These are phyloP conservation scores for Bolboschoenoplectus hybrid DNA, from an alignment of 202 grass and related monocot genomes.

Conservation along the genomic window DNA sequence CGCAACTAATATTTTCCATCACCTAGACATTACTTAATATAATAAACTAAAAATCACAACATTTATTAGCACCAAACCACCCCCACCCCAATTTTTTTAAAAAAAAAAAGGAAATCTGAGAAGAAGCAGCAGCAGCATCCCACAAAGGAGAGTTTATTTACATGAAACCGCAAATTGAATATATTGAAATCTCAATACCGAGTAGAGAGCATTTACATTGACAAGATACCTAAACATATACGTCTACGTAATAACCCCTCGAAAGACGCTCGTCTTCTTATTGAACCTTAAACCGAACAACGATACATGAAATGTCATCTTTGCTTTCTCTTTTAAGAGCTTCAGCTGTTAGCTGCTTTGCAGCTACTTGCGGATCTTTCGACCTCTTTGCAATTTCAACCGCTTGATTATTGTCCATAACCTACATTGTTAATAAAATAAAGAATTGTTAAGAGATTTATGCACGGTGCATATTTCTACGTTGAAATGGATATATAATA, in stretches of 20 bases:
- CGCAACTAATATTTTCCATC: not conserved
- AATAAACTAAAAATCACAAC: conserved; percentile 10
- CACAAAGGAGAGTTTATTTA: conserved; percentile 35
- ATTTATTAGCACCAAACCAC: conserved; percentile 16
- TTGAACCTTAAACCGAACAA: conserved; percentile 67
- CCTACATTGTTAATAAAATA: conserved; percentile 46
- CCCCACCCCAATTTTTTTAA: not conserved
- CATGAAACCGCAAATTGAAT: not conserved
- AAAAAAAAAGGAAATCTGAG: not conserved
- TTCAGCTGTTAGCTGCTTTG: conserved; percentile 60
- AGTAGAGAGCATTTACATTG: conserved; percentile 27
- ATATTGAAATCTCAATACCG: not conserved
- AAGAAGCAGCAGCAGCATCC: not conserved
- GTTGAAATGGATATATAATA: not conserved
- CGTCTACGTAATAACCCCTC: not conserved
- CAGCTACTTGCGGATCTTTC: conserved; percentile 70
- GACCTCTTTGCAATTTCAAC: conserved; percentile 72
- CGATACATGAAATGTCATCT: conserved; percentile 80
- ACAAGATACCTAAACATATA: conserved; percentile 31
- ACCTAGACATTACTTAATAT: conserved; percentile 19
- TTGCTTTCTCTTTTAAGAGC: conserved; percentile 72
- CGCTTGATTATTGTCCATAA: conserved; percentile 68
- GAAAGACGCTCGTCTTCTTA: not conserved
- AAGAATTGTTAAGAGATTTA: not conserved
- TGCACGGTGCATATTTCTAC: not conserved